Evolutionary conservation across 306 rosid genomes (phyloP), one percentile per base, ranked within the genome.

Genomic region (Acmispon strigosus): DNA sequence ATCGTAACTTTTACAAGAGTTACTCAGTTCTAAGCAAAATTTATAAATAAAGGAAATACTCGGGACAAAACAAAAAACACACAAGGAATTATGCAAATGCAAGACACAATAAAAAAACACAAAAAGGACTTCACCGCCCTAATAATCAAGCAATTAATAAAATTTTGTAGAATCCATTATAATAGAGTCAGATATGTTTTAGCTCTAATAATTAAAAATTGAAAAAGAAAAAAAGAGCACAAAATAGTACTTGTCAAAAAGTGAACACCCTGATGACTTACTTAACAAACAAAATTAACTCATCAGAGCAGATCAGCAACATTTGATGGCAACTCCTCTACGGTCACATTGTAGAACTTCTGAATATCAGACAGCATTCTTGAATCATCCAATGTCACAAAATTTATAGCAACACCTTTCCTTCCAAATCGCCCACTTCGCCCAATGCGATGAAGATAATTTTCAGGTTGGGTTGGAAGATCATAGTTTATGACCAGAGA

Each of bases 341-440:
- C 58, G n/a, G 64, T 76, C 62, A 91, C 99, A 49, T 95, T 95
- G 69, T 91, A 94, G 56, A 94, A 89, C 86, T 84, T 94, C 88
- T 89, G 96, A 70, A 91, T 94, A 81, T 94, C 99, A 45, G 67
- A 80, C 7, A 94, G 81, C 97, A 94, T 90, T 78, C 87, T 86
- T 8, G 84, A 76, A 74, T 89, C 99, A 1, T 94, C 97, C 61
- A 0, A 7, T 0, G 96, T 87, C 72, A 94, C 92, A 47, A 91
- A 94, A 81, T 91, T 94, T 16, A 91, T 87, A 41, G 99, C 95
- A 57, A 94, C 96, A 81, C 96, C 97, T 29, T 94, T 91, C 53
- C 99, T 95, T 72, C 97, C 99, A 66, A 95, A 95, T 4, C 97
- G 86, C 12, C 99, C 99, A 82, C 99, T 94, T 78, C 97, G 82